Base-by-base conservation (phyloP, 345 rosid species). In the Hypericum perforatum region DNA sequence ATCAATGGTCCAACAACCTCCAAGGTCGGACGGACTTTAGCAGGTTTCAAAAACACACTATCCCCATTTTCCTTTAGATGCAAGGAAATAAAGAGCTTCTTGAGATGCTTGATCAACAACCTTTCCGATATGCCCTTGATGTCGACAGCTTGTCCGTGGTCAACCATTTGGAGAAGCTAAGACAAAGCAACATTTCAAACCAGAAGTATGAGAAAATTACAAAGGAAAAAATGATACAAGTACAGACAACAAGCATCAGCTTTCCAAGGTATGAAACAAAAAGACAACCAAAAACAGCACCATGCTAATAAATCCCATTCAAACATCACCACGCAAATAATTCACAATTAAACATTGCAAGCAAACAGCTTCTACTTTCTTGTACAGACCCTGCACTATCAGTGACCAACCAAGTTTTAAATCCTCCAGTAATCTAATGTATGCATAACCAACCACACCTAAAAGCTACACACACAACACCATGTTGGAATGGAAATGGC, bases 121-220 rank as follows among this genome's bases (percentile, higher is more conserved):
- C 56, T 85, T 59, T 91, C 92, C 1, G 84, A 75, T 46, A 91
- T 82, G 39, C 86, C 98, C 68, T 76, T 77, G 45, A 87, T 75
- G 71, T 87, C 92, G 67, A 91, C 98, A 46, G 90, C 96, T 81
- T 91, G 96, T 48, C 98, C 98, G 50, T 61, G 78, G 62, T 91
- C 95, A 45, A 91, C 80, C 96, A 87, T 87, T 68, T 72, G 76
- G 62, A 85, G 74, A 59, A 91, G 94, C 98, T 87, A 59, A 36
- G 43, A 9, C 6, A 58, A 50, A 37, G 43, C 37, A 39, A 65
- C 47, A 41, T 40, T 49, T 44, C 36, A 41, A 12, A 39, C 32
- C 10, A 52, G 36, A 11, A 53, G 29, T 13, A 12, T 42, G n/a
- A 7, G 0, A 11, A 36, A 49, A 6, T 32, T 52, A 52, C 47